phyloP scores from a whole-genome alignment of 2,329 filamentous ascomycete species.

The Colletotrichum cordylinicola region DNA sequence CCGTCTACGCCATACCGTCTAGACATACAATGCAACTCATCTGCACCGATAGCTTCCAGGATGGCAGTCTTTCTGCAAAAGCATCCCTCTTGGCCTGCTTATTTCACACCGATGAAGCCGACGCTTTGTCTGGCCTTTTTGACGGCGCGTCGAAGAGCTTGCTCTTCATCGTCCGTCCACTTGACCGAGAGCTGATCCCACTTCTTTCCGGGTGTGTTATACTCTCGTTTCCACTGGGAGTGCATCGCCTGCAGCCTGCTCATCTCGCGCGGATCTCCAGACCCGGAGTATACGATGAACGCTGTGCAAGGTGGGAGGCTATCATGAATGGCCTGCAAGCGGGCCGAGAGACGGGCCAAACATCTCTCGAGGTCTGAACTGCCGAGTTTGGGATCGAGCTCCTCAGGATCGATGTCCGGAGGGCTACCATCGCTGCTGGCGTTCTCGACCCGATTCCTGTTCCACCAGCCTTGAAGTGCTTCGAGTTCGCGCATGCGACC shows the following conservation, averaged over 20 bases:
- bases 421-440: constrained; percentile 38
- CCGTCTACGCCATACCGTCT: not conserved
- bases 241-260: constrained; percentile 65
- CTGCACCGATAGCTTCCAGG: not conserved
- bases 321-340: constrained; percentile 61
- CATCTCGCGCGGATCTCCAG: constrained; percentile 73
- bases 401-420: constrained; percentile 32
- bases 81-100: constrained; percentile 23
- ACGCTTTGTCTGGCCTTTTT: constrained; percentile 65
- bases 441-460: constrained; percentile 55
- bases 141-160: constrained; percentile 64
- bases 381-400: constrained; percentile 28
- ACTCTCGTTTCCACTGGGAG: constrained; percentile 66
- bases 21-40: not conserved
- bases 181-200: constrained; percentile 72
- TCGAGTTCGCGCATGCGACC: constrained; percentile 71
- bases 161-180: constrained; percentile 72
- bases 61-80: not conserved
- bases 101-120: constrained; percentile 71
- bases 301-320: constrained; percentile 69
- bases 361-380: constrained; percentile 49
- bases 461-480: constrained; percentile 72
- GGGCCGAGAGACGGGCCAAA: constrained; percentile 49
- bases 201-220: constrained; percentile 66
- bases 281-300: constrained; percentile 69